Evolutionary conservation across 192 early-diverging fungal genomes (phyloP).

Genomic region (Funneliformis mosseae): DNA sequence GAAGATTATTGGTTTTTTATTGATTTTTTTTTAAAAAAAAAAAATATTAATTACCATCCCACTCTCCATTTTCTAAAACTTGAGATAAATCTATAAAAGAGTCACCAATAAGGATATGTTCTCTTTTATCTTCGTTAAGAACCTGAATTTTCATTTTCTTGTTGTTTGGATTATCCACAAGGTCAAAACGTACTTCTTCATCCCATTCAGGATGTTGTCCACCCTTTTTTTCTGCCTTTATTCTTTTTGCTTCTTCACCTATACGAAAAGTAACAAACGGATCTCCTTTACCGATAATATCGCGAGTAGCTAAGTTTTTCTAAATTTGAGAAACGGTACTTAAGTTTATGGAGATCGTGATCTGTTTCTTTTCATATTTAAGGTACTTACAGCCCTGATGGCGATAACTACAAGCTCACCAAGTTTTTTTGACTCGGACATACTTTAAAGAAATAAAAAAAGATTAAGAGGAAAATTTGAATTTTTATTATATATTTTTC

Average conservation of each 20-base stretch:
- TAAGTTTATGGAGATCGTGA: not conserved
- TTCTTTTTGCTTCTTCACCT: conserved; percentile 46
- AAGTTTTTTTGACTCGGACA: not conserved
- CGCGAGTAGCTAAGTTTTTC: conserved; percentile 39
- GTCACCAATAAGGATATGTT: conserved; percentile 57
- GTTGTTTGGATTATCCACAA: conserved; percentile 1
- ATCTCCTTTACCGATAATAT: conserved; percentile 55
- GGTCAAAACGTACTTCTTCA: conserved; percentile 48
- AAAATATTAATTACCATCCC: conserved; percentile 49
- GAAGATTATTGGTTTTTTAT: not conserved
- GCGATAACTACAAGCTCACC: conserved; percentile 12
- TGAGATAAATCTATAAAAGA: conserved; percentile 50
- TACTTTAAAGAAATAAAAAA: not conserved
- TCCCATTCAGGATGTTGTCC: conserved; percentile 62
- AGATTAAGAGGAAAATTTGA: no score
- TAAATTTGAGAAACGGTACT: conserved; percentile 34
- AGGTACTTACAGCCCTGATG: not conserved
- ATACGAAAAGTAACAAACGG: conserved; percentile 56
- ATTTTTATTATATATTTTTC: no score
- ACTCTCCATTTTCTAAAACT: conserved; percentile 55
- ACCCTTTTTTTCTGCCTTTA: conserved; percentile 55
- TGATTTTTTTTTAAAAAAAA: not conserved
- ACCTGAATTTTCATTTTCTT: conserved; percentile 17
- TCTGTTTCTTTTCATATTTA: not conserved
- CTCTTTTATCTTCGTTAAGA: conserved; percentile 54